Percentiles rank a stretch among this genome's conserved stretches.
Conservation (phyloP, 441 rosid species). For the Aleurites moluccanus region DNA sequence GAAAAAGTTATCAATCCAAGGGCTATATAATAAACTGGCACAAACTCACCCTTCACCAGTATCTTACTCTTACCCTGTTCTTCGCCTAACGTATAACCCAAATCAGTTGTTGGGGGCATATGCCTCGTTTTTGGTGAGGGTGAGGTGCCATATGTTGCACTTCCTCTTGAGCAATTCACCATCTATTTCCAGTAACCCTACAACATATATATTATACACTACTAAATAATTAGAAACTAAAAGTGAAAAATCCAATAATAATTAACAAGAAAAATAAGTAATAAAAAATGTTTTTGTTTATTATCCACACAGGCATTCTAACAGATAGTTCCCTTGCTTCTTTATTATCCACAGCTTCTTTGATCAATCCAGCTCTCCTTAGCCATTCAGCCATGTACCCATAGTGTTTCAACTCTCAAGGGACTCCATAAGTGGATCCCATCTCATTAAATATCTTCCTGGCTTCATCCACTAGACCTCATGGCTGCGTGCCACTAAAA, state of each 20-base stretch:
- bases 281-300: no score
- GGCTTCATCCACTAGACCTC: conserved; percentile 57
- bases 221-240: neutral
- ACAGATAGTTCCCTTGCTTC: conserved; percentile 38
- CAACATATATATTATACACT: neutral
- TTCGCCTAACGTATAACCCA: neutral
- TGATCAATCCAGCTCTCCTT: conserved; percentile 62
- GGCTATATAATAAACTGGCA: conserved; percentile 45
- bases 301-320: conserved; percentile 46
- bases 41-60: conserved; percentile 33
- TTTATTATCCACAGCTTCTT: conserved; percentile 55
- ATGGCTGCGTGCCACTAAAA: conserved; percentile 73
- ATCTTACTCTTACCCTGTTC: conserved; percentile 6
- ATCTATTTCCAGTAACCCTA: neutral
- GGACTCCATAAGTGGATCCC: conserved; percentile 43
- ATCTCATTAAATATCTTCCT: conserved; percentile 52
- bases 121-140: neutral
- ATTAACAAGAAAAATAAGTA: neutral
- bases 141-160: neutral
- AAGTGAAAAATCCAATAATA: no score
- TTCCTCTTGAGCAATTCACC: conserved; percentile 8
- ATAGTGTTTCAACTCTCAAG: conserved; percentile 58
- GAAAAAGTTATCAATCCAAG: conserved; percentile 49
- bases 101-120: conserved; percentile 4
- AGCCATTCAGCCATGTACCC: conserved; percentile 76